A percentile compares a stretch with the other conserved stretches of the same genome.
phyloP scores from a whole-genome alignment of 1,139 yeast species.

The Candida tunisiensis region DNA sequence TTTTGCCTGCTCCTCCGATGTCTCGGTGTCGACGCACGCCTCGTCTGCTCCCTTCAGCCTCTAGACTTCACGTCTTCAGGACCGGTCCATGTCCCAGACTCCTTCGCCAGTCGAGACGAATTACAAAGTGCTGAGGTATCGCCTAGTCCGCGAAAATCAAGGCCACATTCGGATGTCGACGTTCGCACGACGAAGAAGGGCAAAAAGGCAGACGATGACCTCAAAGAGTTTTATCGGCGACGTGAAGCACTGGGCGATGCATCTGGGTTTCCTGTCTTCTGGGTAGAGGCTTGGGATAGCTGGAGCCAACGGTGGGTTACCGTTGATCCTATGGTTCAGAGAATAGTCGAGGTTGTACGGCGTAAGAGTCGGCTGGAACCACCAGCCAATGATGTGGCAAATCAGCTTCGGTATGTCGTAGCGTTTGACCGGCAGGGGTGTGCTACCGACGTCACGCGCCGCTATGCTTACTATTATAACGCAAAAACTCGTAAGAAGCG shows the following conservation, averaged over 20 bases:
- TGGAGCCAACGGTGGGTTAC: conserved; percentile 64
- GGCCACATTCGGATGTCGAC: no score
- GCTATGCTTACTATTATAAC: conserved; percentile 58
- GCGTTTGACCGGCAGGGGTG: conserved; percentile 56
- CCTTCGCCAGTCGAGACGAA: neutral
- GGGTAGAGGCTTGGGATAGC: conserved; percentile 92
- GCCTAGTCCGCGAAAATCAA: conserved; percentile 3
- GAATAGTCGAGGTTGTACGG: conserved; percentile 52
- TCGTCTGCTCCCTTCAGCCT: conserved; percentile 75
- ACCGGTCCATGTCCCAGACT: neutral
- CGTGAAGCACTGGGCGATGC: no score
- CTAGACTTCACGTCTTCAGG: conserved; percentile 55
- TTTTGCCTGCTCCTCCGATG: conserved; percentile 64
- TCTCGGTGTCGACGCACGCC: conserved; percentile 52
- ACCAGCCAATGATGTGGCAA: conserved; percentile 39
- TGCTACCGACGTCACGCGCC: conserved; percentile 67
- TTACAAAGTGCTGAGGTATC: conserved; percentile 3
- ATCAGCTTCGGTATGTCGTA: conserved; percentile 54
- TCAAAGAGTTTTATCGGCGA: no score
- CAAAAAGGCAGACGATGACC: no score
- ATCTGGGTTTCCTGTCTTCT: conserved; percentile 52
- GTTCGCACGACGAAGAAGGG: no score
- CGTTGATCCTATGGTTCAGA: conserved; percentile 57
- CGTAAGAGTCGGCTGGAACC: conserved; percentile 60
- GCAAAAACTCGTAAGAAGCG: conserved; percentile 63